phyloP scores from a whole-genome alignment of 768 basidiomycete genomes.

The Mycena sanguinolenta region DNA sequence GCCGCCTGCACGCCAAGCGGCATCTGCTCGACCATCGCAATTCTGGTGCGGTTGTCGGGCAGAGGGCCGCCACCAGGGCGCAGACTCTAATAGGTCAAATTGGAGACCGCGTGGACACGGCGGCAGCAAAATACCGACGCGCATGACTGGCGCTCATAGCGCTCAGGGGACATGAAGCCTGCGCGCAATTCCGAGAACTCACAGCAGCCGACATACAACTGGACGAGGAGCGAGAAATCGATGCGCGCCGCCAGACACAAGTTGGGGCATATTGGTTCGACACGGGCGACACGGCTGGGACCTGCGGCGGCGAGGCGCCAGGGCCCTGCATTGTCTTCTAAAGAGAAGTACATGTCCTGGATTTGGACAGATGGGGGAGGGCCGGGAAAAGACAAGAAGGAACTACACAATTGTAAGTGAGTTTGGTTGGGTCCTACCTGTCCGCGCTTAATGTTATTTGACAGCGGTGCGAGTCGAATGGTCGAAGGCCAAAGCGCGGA shows the following conservation, averaged over 20 bases:
- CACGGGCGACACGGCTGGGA: background rate
- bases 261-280: constrained; percentile 4
- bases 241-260: constrained; percentile 2
- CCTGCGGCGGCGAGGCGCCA: too few relatives aligned
- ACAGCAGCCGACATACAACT: too few relatives aligned
- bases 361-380: constrained; percentile 32
- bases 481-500: too few relatives aligned
- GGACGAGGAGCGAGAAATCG: constrained; percentile 19
- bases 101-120: constrained; percentile 2
- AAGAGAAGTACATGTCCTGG: constrained; percentile 17
- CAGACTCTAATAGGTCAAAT: constrained; percentile 9
- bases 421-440: background rate
- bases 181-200: background rate
- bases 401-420: constrained; percentile 24
- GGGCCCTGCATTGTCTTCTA: background rate
- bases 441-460: background rate
- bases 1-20: constrained; percentile 19
- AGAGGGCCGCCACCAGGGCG: constrained; percentile 12
- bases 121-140: constrained; percentile 8
- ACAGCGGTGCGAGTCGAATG: constrained; percentile 39
- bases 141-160: constrained; percentile 6
- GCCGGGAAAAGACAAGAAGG: constrained; percentile 17
- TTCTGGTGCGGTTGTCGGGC: background rate
- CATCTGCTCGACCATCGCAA: too few relatives aligned
- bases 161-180: background rate